Conservation (phyloP, 495 filamentous ascomycete species). For the Lophiostoma macrostomum region DNA sequence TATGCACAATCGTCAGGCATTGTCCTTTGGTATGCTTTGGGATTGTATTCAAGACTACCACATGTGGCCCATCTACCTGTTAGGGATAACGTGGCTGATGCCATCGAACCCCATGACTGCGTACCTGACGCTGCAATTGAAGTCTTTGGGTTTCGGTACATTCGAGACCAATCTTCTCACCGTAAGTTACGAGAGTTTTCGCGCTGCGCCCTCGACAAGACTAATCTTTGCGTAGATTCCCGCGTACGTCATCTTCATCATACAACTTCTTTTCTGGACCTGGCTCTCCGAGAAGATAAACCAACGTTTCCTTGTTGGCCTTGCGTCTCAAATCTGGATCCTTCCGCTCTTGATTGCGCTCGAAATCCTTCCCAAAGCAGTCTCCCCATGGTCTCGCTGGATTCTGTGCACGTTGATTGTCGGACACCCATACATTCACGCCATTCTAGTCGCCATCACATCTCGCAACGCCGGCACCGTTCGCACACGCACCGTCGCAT, state of each 20-base stretch:
- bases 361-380: conserved; percentile 39
- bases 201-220: not conserved
- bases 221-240: conserved; percentile 29
- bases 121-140: conserved; percentile 31
- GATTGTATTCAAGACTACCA: conserved; percentile 34
- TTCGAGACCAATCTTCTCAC: conserved; percentile 36
- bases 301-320: conserved; percentile 50
- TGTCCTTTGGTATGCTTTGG: conserved; percentile 28
- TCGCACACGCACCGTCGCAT: conserved; percentile 54
- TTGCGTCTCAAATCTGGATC: conserved; percentile 55
- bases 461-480: conserved; percentile 58
- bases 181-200: conserved; percentile 2
- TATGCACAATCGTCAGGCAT: conserved; percentile 36
- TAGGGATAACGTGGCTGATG: conserved; percentile 37
- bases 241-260: conserved; percentile 39
- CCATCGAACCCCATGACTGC: conserved; percentile 20
- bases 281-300: conserved; percentile 59
- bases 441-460: conserved; percentile 35
- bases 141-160: conserved; percentile 25
- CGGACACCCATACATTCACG: conserved; percentile 34
- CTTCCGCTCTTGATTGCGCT: conserved; percentile 56
- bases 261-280: conserved; percentile 54
- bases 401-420: conserved; percentile 28
- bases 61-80: conserved; percentile 41
- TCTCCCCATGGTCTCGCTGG: conserved; percentile 25